These are phyloP conservation scores for Venturia aucupariae DNA, from an alignment of 2,329 filamentous ascomycete species.

Conservation along the genomic window DNA sequence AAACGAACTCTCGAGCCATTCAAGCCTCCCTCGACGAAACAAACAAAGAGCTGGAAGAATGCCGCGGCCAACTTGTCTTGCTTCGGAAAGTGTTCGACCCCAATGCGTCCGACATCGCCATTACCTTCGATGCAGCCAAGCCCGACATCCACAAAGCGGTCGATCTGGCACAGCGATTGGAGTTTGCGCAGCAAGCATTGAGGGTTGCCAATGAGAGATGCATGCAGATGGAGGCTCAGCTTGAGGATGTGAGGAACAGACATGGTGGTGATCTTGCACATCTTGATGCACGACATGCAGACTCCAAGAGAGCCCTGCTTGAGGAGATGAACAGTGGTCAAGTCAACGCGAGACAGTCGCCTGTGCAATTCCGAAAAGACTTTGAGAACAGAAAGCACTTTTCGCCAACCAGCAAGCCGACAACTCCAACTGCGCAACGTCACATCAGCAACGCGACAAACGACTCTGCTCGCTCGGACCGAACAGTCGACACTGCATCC, in stretches of 20 bases:
- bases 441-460: slow-evolving; percentile 57
- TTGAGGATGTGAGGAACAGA: slow-evolving; percentile 66
- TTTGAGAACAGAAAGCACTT: slow-evolving; percentile 52
- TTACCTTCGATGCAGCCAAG: slow-evolving; percentile 59
- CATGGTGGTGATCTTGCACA: slow-evolving; percentile 63
- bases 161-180: slow-evolving; percentile 75
- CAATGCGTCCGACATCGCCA: slow-evolving; percentile 54
- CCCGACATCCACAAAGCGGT: slow-evolving; percentile 57
- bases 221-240: slow-evolving; percentile 70
- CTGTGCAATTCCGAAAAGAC: slow-evolving; percentile 53
- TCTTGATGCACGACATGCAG: slow-evolving; percentile 49
- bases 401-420: slow-evolving; percentile 52
- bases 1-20: slow-evolving; percentile 72
- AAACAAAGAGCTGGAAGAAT: slow-evolving; percentile 70
- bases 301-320: slow-evolving; percentile 63
- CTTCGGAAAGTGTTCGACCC: slow-evolving; percentile 85
- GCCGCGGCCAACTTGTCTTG: slow-evolving; percentile 68
- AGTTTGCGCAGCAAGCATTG: slow-evolving; percentile 80
- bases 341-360: slow-evolving; percentile 53
- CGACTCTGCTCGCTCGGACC: slow-evolving; percentile 76
- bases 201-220: slow-evolving; percentile 75
- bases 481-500: slow-evolving; percentile 71
- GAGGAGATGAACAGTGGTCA: slow-evolving; percentile 86
- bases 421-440: slow-evolving; percentile 62
- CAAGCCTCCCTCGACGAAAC: slow-evolving; percentile 70